Evolutionary conservation across 495 filamentous ascomycete genomes (phyloP), one percentile per base, ranked within the genome.

Genomic region (Immersiella caudata): DNA sequence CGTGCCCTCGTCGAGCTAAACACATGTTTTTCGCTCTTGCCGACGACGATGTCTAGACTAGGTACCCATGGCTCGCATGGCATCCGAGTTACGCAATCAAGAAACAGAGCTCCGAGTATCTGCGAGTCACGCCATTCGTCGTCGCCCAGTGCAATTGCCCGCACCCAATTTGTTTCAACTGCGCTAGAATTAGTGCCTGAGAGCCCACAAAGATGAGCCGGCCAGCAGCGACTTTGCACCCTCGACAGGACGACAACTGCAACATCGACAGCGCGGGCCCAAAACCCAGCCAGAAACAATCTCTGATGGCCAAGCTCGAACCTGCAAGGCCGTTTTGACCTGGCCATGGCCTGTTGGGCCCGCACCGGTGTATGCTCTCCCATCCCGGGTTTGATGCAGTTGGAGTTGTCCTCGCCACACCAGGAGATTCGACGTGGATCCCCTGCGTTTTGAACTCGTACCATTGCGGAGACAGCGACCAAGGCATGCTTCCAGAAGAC

Each of bases 401-500:
- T 6, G 11, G 26, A 59, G 25, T 22, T 6, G 16, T 5, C 24
- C 4, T 26, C 25, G 6, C 18, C 25, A 9, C 18, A 6, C 56
- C 24, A 5, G 12, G 27, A 59, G 26, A 27, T 59, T 59, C 56
- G 56, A 33, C 24, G 25, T 59, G 56, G 54, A 26, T 57, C 56
- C 56, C 56, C 56, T 59, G 56, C 33, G 56, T 29, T 33, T 29
- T 26, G 56, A n/a, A 59, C 22, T 59, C 56, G 56, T 33, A 25
- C 25, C 16, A 22, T 33, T 27, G 21, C 21, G 56, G 26, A 18
- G 26, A 26, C 21, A 27, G 25, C 56, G 56, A 59, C n/a, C 56
- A 22, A 59, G n/a, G 56, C 56, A 27, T 26, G 21, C 56, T 59
- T 59, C 56, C 56, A 59, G 56, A 59, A 59, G 56, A 25, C 26